Base-by-base conservation (phyloP, 208 protist genomes). In the Leishmania braziliensis region DNA sequence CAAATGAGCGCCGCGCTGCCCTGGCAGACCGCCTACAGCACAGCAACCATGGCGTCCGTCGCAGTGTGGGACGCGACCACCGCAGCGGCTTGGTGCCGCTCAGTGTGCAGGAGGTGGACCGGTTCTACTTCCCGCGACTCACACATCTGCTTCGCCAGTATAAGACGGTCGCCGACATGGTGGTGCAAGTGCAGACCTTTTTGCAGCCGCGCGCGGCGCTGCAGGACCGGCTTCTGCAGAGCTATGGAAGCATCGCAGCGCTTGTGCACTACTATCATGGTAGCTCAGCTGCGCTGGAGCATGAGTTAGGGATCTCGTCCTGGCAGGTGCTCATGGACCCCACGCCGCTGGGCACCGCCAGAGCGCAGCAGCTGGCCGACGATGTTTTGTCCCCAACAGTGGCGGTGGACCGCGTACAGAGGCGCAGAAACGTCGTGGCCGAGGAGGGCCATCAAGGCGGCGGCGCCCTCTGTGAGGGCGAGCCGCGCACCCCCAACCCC, bases 191-290 rank as follows among this genome's bases (percentile, higher is more conserved):
- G 50, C 78, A 87, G 63, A 33, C 6, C 8, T 94, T 89, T 80
- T 77, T 95, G 51, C 75, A 78, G 48, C 54, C 65, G 16, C 83
- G 83, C 36, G 82, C 76, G 20, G 82, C 71, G 16, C 62, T 92
- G 77, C 78, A 76, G 63, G 48, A 33, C 5, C 74, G 83, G 14
- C 51, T 96, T 58, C 54, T 85, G n/a, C 75, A 85, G 77, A 88
- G 85, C 39, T 93, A 92, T 79, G 79, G 88, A 78, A 87, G 83
- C 39, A 54, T 92, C 5, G 85, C 68, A 23, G 81, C 86, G 26
- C 79, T 95, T 33, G 84, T 96, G 62, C 93, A 96, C 84, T 96
- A 93, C 78, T 90, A 92, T 79, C 93, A 96, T 78, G 84, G 86
- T 63, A 90, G 90, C 68, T 82, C 80, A 29, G 43, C 86, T 29